Evolutionary conservation across 805 yeast species (phyloP), one percentile per base, ranked within the genome.

Genomic region (Millerozyma acaciae): DNA sequence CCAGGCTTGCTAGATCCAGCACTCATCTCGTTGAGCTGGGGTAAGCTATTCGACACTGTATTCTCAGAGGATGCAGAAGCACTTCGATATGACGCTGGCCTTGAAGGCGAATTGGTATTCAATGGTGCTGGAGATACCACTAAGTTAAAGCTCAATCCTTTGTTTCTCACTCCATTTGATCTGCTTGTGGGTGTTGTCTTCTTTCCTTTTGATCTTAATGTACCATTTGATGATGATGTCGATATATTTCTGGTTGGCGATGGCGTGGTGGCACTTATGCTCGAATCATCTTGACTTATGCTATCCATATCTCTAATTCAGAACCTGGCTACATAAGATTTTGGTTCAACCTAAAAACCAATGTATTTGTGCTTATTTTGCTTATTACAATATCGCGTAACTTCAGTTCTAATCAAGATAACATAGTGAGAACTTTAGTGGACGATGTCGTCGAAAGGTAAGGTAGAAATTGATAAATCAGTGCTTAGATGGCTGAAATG

Each of bases 91-190:
- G 21, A 20, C 8, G 32, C 19, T 13, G 9, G 15, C 10, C 12
- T 20, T 20, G 38, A 14, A 13, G 27, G 10, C 18, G 33, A 18
- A 3, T 28, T 19, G 8, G 16, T 20, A 17, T 12, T 16, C 12
- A 31, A 12, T 30, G 20, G 10, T 29, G 31, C 24, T 26, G 63
- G 64, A 2, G 59, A 50, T 10, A 57, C 55, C 3, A 62, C 65
- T 16, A 57, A 34, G 34, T 57, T 56, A 16, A 64, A 39, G 30
- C 54, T 55, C 22, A 64, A 55, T 2, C 69, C 69, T 26, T 54
- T 55, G 14, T 51, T 31, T 34, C 60, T 47, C 9, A 18, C 21
- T 4, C 32, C 32, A 9, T 38, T 35, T 7, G 36, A 29, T 19
- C 30, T 28, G 15, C 16, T 28, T 28, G 24, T 26, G 6, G 13